phyloP scores from a whole-genome alignment of 2,329 filamentous ascomycete species.

The Bipolaris victoriae region DNA sequence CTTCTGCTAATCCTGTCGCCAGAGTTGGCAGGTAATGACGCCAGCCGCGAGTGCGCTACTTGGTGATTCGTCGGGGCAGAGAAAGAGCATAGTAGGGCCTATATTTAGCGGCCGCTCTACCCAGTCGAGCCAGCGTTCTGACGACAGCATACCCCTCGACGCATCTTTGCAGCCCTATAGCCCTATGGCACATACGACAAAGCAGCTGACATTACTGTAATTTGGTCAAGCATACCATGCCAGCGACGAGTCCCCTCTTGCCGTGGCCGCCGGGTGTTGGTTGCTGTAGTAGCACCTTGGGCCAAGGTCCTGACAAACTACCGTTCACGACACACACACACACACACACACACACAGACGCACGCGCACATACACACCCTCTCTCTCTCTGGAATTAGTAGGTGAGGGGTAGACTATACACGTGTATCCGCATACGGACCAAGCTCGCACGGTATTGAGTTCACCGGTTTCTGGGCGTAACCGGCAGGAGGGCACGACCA shows the following conservation, averaged over 20 bases:
- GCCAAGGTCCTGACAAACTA: conserved; percentile 20
- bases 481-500: conserved; percentile 23
- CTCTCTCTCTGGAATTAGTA: background rate
- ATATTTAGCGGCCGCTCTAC: conserved; percentile 34
- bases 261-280: conserved; percentile 21
- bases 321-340: conserved; percentile 19
- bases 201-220: conserved; percentile 13
- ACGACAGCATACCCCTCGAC: conserved; percentile 17
- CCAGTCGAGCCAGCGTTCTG: conserved; percentile 26
- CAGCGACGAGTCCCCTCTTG: conserved; percentile 11
- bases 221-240: conserved; percentile 17
- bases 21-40: conserved; percentile 1
- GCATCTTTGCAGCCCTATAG: conserved; percentile 26
- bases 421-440: conserved; percentile 12
- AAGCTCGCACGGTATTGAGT: conserved; percentile 12
- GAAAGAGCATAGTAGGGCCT: conserved; percentile 15
- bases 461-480: conserved; percentile 25
- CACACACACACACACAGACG: background rate
- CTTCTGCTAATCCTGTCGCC: conserved; percentile 24
- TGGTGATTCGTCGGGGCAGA: conserved; percentile 8
- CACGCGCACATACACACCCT: conserved; percentile 17
- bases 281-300: conserved; percentile 16
- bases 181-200: conserved; percentile 29
- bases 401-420: conserved; percentile 5
- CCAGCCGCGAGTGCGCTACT: conserved; percentile 5